Evolutionary conservation across 257 asterid species (phyloP).

Genomic region (Nicotiana tomentosiformis): DNA sequence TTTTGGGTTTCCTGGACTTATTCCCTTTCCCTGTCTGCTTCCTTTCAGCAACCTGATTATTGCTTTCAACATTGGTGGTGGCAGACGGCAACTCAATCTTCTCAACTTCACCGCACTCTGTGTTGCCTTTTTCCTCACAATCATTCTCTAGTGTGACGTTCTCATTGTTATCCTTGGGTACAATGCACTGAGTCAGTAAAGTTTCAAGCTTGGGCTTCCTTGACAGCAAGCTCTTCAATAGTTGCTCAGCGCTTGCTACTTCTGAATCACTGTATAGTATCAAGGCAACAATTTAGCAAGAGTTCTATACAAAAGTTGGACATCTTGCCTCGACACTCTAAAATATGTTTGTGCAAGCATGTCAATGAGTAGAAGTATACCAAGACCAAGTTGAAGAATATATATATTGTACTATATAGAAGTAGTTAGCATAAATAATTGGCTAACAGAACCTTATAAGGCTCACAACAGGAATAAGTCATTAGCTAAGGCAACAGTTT

Average conservation of each 20-base stretch:
- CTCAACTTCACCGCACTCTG: background rate
- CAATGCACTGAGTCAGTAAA: background rate
- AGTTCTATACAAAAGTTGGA: background rate
- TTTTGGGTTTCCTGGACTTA: conserved; percentile 10
- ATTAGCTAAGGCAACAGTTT: background rate
- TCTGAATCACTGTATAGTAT: background rate
- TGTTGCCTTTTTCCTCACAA: background rate
- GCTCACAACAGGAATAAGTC: too few relatives aligned
- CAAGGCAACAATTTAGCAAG: background rate
- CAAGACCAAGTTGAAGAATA: background rate
- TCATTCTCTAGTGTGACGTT: background rate
- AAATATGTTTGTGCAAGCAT: background rate
- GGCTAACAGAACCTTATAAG: background rate
- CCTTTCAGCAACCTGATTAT: background rate
- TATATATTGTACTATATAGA: background rate
- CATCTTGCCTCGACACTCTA: background rate
- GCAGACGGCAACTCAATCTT: background rate
- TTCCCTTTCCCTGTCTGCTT: conserved; percentile 18
- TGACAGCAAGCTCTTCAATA: conserved; percentile 17
- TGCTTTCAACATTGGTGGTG: background rate
- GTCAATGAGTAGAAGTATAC: background rate
- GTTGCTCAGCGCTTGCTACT: background rate
- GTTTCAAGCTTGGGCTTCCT: conserved; percentile 8
- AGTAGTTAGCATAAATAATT: background rate
- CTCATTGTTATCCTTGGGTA: background rate